Percentiles rank a stretch among this genome's conserved stretches.
These are phyloP conservation scores for Diospyros lotus DNA, from an alignment of 148 eudicot species.

Conservation along the genomic window DNA sequence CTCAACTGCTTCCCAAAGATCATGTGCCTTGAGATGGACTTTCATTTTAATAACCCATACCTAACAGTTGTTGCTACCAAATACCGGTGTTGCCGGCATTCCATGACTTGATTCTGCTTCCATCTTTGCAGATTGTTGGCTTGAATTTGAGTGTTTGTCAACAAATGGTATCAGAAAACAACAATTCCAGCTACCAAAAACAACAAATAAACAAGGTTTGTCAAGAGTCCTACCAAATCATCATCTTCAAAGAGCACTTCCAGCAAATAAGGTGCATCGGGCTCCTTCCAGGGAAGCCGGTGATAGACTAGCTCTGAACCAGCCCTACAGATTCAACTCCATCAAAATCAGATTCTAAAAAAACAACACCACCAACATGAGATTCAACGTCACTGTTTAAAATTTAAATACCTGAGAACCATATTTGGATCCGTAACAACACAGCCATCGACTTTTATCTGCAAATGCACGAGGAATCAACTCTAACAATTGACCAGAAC, in stretches of 20 bases:
- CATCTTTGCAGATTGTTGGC: too few relatives aligned
- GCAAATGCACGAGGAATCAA: constrained; percentile 15
- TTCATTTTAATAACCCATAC: too few relatives aligned
- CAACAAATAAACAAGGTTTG: not conserved
- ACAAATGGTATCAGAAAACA: not conserved
- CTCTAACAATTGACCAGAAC: constrained; percentile 11
- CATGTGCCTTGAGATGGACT: too few relatives aligned
- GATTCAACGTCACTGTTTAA: not conserved
- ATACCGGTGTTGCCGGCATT: too few relatives aligned
- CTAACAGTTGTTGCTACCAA: too few relatives aligned
- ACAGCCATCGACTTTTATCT: constrained; percentile 65
- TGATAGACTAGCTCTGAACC: constrained; percentile 63
- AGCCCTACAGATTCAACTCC: constrained; percentile 32
- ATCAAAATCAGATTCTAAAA: not conserved
- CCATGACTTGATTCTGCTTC: too few relatives aligned
- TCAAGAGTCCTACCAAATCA: constrained; percentile 50
- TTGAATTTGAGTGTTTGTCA: too few relatives aligned
- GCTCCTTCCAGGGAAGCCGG: constrained; percentile 87
- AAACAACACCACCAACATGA: not conserved
- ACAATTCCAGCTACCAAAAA: not conserved
- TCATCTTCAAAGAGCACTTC: constrained; percentile 79
- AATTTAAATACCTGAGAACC: constrained; percentile 47
- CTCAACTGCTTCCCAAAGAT: too few relatives aligned
- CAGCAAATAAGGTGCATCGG: constrained; percentile 69
- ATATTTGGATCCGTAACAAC: constrained; percentile 53